phyloP scores from a whole-genome alignment of 306 rosid species.

The Biancaea sappan region DNA sequence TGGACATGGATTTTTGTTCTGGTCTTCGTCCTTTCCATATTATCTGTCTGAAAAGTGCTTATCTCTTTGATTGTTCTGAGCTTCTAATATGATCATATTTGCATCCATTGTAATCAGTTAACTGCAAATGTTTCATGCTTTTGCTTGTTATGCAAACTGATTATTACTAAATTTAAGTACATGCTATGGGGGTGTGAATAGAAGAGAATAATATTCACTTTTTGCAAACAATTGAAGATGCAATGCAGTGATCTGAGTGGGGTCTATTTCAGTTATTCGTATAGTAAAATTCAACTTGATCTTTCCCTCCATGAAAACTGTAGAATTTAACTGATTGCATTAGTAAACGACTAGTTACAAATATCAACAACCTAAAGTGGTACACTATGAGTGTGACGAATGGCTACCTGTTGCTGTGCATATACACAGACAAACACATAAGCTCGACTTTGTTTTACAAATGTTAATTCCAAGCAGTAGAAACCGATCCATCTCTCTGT shows the following conservation, averaged over 20 bases:
- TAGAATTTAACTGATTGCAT: background rate
- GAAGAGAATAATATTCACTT: background rate
- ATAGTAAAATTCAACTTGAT: background rate
- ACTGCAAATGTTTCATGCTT: background rate
- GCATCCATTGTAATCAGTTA: background rate
- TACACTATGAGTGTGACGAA: background rate
- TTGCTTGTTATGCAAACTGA: conserved; percentile 18
- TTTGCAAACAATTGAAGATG: conserved; percentile 6
- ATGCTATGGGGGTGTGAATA: background rate
- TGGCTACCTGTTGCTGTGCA: background rate
- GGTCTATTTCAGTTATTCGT: background rate
- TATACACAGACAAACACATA: background rate
- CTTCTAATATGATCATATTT: background rate
- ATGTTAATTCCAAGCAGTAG: background rate
- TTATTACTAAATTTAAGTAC: background rate
- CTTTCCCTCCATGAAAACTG: background rate
- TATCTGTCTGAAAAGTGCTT: background rate
- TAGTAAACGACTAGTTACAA: background rate
- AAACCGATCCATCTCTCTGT: background rate
- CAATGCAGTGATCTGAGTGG: background rate
- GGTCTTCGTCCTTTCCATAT: conserved; percentile 7
- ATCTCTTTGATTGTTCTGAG: background rate
- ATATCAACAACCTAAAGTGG: background rate
- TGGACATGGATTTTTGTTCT: conserved; percentile 8
- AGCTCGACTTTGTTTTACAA: conserved; percentile 12